A percentile compares a stretch with the other conserved stretches of the same genome.
Evolutionary conservation across 148 eudicot species (phyloP).

Genomic region (Rhododendron griersonianum): DNA sequence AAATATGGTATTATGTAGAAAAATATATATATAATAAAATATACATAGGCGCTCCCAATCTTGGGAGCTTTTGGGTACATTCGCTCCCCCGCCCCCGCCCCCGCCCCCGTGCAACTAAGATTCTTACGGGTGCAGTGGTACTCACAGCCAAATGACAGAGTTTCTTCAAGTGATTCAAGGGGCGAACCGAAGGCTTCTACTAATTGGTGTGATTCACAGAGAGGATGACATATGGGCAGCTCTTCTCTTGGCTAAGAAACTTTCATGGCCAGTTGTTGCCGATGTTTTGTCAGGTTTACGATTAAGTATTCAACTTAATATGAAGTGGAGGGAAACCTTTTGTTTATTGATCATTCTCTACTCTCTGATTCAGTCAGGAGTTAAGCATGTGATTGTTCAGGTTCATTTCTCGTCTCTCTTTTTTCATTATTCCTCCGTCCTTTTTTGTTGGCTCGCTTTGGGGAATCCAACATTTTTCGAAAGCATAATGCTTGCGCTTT

Average conservation of each 20-base stretch:
- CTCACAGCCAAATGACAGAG: slow-evolving; percentile 37
- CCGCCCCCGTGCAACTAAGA: no score
- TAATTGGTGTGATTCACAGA: slow-evolving; percentile 60
- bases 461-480: not conserved
- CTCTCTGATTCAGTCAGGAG: slow-evolving; percentile 46
- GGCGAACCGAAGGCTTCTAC: slow-evolving; percentile 56
- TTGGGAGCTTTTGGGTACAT: no score
- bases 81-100: no score
- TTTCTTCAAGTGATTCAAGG: slow-evolving; percentile 28
- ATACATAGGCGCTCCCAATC: no score
- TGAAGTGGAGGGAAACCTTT: slow-evolving; percentile 37
- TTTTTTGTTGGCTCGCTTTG: not conserved
- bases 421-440: not conserved
- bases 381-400: slow-evolving; percentile 80
- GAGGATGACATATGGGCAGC: slow-evolving; percentile 93
- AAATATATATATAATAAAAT: no score
- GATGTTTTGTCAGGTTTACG: slow-evolving; percentile 88
- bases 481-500: not conserved
- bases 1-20: no score
- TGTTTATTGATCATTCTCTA: slow-evolving; percentile 73
- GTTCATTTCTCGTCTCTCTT: slow-evolving; percentile 25
- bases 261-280: slow-evolving; percentile 77
- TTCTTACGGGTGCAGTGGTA: slow-evolving; percentile 30
- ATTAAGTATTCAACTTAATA: slow-evolving; percentile 46
- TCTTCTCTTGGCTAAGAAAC: slow-evolving; percentile 77